A percentile compares a stretch with the other conserved stretches of the same genome.
These are phyloP conservation scores for Hypoxylon rickii DNA, from an alignment of 495 filamentous ascomycete genomes.

Conservation along the genomic window DNA sequence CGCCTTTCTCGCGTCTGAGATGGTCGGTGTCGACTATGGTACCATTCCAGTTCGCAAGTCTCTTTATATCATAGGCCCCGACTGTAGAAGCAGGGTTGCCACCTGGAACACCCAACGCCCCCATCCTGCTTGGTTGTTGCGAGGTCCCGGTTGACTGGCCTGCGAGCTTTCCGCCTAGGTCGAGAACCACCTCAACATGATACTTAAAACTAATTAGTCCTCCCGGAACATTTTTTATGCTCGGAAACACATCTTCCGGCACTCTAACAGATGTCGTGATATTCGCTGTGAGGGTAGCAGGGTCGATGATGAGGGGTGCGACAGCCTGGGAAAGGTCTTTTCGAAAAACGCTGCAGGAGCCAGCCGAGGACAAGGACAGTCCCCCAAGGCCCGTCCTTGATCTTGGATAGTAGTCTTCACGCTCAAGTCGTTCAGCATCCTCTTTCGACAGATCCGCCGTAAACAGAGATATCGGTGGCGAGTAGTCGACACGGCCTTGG, in stretches of 20 bases:
- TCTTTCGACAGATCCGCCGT: conserved; percentile 64
- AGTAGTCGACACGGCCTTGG: conserved; percentile 87
- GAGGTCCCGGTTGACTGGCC: conserved; percentile 44
- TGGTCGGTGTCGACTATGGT: conserved; percentile 88
- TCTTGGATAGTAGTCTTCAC: conserved; percentile 83
- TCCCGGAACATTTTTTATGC: conserved; percentile 85
- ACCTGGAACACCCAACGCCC: conserved; percentile 58
- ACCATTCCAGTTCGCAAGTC: conserved; percentile 61
- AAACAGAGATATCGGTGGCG: conserved; percentile 66
- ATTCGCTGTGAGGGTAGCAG: conserved; percentile 71
- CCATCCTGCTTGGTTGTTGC: conserved; percentile 56
- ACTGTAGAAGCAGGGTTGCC: conserved; percentile 40
- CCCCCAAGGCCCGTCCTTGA: conserved; percentile 74
- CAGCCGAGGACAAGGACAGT: conserved; percentile 77
- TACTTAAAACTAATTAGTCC: conserved; percentile 94
- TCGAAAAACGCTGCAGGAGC: conserved; percentile 84
- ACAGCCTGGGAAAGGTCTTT: conserved; percentile 91
- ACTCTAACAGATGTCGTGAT: conserved; percentile 82
- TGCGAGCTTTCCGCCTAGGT: conserved; percentile 84
- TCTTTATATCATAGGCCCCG: conserved; percentile 41
- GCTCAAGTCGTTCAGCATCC: conserved; percentile 60
- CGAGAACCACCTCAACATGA: conserved; percentile 87
- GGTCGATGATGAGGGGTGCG: conserved; percentile 83
- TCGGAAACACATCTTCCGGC: conserved; percentile 90
- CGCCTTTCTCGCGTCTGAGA: conserved; percentile 83